Evolutionary conservation across 192 early-diverging fungal species (phyloP), one percentile per base, ranked within the genome.

Genomic region (Coemansia furcata): DNA sequence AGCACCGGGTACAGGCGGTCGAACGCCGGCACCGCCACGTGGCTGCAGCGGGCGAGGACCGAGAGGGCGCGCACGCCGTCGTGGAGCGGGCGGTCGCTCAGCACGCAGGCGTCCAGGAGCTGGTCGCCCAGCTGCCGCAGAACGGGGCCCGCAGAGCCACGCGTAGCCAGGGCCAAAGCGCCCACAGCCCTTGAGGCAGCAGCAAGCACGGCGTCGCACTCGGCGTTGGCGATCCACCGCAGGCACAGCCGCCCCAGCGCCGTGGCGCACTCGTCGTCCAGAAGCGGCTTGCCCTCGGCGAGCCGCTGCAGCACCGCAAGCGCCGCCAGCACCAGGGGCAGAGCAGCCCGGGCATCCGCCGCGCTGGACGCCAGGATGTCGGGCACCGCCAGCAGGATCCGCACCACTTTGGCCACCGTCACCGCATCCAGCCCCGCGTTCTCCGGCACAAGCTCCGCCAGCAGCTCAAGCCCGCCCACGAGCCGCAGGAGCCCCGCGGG

Each of bases 401-500:
- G 36, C 11, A 67, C 26, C 9, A 74, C 68, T 50, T 71, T 71
- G 3, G 68, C 39, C 2, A 67, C 65, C 32, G 71, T 30, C 7
- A 23, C 58, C 0, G 72, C 57, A 50, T 71, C 69, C 50, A 54
- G 26, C 4, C 10, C 50, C 10, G 65, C 35, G 2, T 47, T 19
- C 3, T 50, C 38, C 0, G 81, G 81, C 35, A 83, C 37, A 29
- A 83, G 72, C 73, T 78, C 75, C 11, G 66, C 61, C 6, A 75
- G 55, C 30, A 83, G 50, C 76, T 83, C 81, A 33, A 83, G 55
- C 17, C 46, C 64, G 0, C 64, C 68, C 1, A 72, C 54, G 15
- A 72, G 21, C 3, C 60, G 60, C 19, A 62, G 12, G 0, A 40
- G 35, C 29, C 36, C 65, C 9, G 36, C 26, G 2, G 44, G 9